Conservation (phyloP, 352 stramenopile species). For the Pythium vanterpoolii region DNA sequence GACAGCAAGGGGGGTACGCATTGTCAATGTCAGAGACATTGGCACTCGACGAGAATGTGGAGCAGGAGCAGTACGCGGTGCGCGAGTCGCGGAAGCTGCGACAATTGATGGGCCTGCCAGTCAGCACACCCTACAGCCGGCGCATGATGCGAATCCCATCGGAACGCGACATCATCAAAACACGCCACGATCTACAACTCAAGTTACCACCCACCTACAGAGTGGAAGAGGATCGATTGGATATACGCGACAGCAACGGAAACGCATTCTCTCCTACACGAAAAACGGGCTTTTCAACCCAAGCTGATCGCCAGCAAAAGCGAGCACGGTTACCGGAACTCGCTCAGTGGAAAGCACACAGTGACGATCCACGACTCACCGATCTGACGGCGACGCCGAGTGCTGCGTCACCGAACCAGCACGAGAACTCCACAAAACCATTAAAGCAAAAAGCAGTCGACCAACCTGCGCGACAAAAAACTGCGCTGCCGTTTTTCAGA, state of each 20-base stretch:
- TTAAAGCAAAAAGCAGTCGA: slow-evolving; percentile 7
- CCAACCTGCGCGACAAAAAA: slow-evolving; percentile 12
- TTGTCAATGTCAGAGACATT: slow-evolving; percentile 20
- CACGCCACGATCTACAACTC: slow-evolving; percentile 16
- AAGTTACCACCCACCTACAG: slow-evolving; percentile 6
- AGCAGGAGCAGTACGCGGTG: slow-evolving; percentile 22
- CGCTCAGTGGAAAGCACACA: slow-evolving; percentile 11
- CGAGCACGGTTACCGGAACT: slow-evolving; percentile 14
- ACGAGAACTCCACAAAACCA: slow-evolving; percentile 7
- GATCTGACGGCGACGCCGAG: not conserved
- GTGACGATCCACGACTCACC: slow-evolving; percentile 1
- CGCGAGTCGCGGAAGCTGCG: slow-evolving; percentile 27
- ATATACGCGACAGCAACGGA: not conserved
- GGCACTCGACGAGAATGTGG: slow-evolving; percentile 16
- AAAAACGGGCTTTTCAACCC: not conserved
- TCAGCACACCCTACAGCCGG: slow-evolving; percentile 13
- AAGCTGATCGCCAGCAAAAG: not conserved
- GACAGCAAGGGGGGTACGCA: slow-evolving; percentile 7
- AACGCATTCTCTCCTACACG: not conserved
- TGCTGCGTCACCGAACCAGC: not conserved
- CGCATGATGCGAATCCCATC: slow-evolving; percentile 21
- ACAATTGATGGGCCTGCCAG: slow-evolving; percentile 21
- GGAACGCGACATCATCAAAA: slow-evolving; percentile 25
- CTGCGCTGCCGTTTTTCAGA: slow-evolving; percentile 58
- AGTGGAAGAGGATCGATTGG: slow-evolving; percentile 20